Evolutionary conservation across 805 yeast genomes (phyloP).

Genomic region (Kuraishia hungarica): DNA sequence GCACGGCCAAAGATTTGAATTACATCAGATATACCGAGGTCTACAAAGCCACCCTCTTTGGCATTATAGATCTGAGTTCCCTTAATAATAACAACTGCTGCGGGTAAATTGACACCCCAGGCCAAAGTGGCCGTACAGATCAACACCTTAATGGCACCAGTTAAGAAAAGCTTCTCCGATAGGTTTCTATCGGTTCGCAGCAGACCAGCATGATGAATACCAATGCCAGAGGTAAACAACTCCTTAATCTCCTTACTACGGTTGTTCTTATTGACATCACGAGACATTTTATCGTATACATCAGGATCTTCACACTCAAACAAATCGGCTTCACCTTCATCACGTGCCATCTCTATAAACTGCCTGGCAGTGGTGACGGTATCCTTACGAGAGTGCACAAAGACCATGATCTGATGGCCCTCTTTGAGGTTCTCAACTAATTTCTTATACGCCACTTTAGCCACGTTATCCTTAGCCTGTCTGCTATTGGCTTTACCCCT

Average conservation of each 20-base stretch:
- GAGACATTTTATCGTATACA: conserved; percentile 33
- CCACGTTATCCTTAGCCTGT: conserved; percentile 65
- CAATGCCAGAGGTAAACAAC: conserved; percentile 74
- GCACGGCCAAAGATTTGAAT: conserved; percentile 99
- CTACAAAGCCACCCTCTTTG: conserved; percentile 89
- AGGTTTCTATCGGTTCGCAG: conserved; percentile 81
- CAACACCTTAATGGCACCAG: conserved; percentile 81
- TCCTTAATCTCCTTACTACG: conserved; percentile 76
- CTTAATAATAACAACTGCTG: conserved; percentile 92
- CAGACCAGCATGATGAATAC: conserved; percentile 98
- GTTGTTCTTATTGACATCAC: conserved; percentile 57
- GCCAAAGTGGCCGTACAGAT: conserved; percentile 97
- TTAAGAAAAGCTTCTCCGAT: conserved; percentile 78
- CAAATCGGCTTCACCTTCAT: conserved; percentile 42
- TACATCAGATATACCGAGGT: conserved; percentile 92
- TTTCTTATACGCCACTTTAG: conserved; percentile 61
- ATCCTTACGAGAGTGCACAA: conserved; percentile 93
- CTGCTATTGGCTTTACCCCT: conserved; percentile 76
- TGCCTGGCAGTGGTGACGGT: conserved; percentile 79
- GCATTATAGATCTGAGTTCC: conserved; percentile 96
- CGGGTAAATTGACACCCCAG: conserved; percentile 99
- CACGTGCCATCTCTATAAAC: conserved; percentile 60
- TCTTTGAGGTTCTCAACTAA: conserved; percentile 53
- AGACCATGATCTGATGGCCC: conserved; percentile 91
- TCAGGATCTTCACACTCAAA: conserved; percentile 49